phyloP scores from a whole-genome alignment of 352 stramenopile species.

The Globisporangium canariense region DNA sequence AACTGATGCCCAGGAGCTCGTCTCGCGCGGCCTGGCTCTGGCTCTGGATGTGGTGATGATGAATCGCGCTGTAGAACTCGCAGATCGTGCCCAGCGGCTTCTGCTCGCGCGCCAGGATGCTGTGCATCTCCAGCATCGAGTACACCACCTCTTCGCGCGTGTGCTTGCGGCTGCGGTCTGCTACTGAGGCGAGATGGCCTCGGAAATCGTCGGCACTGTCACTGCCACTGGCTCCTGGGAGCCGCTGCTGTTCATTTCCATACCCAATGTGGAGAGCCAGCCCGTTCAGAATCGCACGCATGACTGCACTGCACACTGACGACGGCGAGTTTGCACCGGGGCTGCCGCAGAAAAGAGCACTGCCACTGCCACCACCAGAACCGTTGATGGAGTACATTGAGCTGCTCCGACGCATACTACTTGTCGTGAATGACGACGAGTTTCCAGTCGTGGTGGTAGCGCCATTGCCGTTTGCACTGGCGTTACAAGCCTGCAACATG shows the following conservation, averaged over 20 bases:
- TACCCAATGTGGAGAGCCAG: slow-evolving; percentile 42
- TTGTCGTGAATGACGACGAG: background rate
- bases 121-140: slow-evolving; percentile 78
- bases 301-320: slow-evolving; percentile 23
- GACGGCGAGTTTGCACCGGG: slow-evolving; percentile 21
- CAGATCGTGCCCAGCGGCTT: slow-evolving; percentile 66
- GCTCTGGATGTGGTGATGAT: slow-evolving; percentile 11
- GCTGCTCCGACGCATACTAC: slow-evolving; percentile 1
- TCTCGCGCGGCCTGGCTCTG: slow-evolving; percentile 24
- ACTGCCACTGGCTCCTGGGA: slow-evolving; percentile 2
- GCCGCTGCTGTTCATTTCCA: slow-evolving; percentile 19
- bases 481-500: slow-evolving; percentile 8
- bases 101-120: slow-evolving; percentile 56
- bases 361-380: background rate
- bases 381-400: slow-evolving; percentile 8
- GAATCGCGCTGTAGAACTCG: slow-evolving; percentile 66
- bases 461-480: background rate
- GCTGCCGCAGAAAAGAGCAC: slow-evolving; percentile 19
- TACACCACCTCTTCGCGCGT: slow-evolving; percentile 62
- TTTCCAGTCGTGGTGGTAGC: background rate
- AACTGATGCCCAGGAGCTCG: slow-evolving; percentile 57
- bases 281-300: slow-evolving; percentile 47
- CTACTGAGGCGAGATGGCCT: background rate
- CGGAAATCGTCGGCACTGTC: slow-evolving; percentile 6
- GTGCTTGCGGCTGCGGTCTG: slow-evolving; percentile 23